Evolutionary conservation across 441 rosid species (phyloP).

Genomic region (Melastoma candidum): DNA sequence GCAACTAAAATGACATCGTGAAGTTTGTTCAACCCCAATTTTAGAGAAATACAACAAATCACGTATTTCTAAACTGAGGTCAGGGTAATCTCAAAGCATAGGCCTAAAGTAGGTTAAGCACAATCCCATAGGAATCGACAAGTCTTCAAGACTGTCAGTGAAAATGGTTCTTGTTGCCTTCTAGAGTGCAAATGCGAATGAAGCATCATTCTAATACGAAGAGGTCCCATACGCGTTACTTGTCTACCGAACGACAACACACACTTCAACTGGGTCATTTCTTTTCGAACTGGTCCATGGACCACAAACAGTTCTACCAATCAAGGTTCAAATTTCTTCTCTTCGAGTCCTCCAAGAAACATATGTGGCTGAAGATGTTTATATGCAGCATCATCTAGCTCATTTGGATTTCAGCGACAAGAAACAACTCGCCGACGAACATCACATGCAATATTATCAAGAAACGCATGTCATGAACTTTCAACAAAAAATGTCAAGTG

Average conservation of each 20-base stretch:
- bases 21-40: no score
- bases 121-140: no score
- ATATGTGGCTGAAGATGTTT: background rate
- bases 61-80: no score
- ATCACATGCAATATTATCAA: slow-evolving; percentile 2
- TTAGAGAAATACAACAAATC: no score
- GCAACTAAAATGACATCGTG: no score
- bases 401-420: slow-evolving; percentile 3
- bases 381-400: background rate
- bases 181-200: no score
- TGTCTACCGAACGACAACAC: slow-evolving; percentile 3
- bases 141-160: no score
- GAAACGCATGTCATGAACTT: background rate
- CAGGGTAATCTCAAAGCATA: no score
- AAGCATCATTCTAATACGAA: no score
- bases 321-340: slow-evolving; percentile 10
- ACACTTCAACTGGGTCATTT: slow-evolving; percentile 11
- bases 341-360: background rate
- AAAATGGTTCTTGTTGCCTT: no score
- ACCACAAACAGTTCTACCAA: background rate
- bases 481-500: slow-evolving; percentile 2
- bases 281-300: slow-evolving; percentile 10
- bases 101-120: no score
- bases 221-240: background rate
- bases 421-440: background rate